Conservation (phyloP, 306 rosid species). For the Abrus pulchellus region DNA sequence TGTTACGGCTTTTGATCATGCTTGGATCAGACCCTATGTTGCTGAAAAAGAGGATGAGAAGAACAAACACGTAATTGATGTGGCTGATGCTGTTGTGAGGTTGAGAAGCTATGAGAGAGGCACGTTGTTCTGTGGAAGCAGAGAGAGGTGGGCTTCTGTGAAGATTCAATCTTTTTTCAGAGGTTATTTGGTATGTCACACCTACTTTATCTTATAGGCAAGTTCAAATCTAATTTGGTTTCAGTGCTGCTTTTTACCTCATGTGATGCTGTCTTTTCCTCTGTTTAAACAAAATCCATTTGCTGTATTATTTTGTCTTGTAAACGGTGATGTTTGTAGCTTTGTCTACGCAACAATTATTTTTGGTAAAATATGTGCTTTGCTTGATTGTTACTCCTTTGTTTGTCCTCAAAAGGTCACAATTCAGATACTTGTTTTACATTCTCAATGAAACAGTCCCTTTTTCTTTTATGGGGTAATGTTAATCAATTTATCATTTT, state of each 20-base stretch:
- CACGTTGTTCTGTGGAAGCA: slow-evolving; percentile 53
- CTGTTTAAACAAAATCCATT: neutral
- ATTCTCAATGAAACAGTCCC: slow-evolving; percentile 54
- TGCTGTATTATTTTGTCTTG: slow-evolving; percentile 20
- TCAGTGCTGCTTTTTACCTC: neutral
- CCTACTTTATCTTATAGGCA: neutral
- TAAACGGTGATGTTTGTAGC: slow-evolving; percentile 1
- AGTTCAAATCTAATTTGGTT: slow-evolving; percentile 25
- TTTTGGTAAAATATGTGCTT: slow-evolving; percentile 42
- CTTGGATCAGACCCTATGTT: slow-evolving; percentile 65
- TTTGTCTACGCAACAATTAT: neutral
- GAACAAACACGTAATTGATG: slow-evolving; percentile 74
- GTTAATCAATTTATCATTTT: neutral
- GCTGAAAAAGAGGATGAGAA: slow-evolving; percentile 63
- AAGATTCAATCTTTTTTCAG: slow-evolving; percentile 85
- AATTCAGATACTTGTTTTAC: slow-evolving; percentile 5
- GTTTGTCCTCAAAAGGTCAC: slow-evolving; percentile 34
- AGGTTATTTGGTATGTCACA: slow-evolving; percentile 75
- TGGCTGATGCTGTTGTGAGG: slow-evolving; percentile 70
- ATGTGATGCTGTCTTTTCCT: neutral
- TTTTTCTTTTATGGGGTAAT: neutral
- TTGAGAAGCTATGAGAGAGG: slow-evolving; percentile 68
- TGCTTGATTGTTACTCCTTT: slow-evolving; percentile 53
- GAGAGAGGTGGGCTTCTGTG: slow-evolving; percentile 67
- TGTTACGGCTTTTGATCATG: slow-evolving; percentile 43